Percentiles rank a stretch among this genome's conserved stretches.
Evolutionary conservation across 345 rosid genomes (phyloP).

Genomic region (Brassica napus): Da-Ae NC_063434.1:13146501-13147000

Average conservation of each 20-base stretch:
- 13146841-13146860: slow-evolving; percentile 56
- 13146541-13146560: background rate
- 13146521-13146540: background rate
- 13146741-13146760: slow-evolving; percentile 62
- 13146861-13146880: background rate
- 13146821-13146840: slow-evolving; percentile 70
- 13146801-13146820: slow-evolving; percentile 77
- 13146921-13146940: background rate
- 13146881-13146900: background rate
- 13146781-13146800: slow-evolving; percentile 85
- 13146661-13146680: slow-evolving; percentile 53
- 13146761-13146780: slow-evolving; percentile 79
- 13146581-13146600: background rate
- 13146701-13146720: slow-evolving; percentile 87
- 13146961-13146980: background rate
- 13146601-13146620: background rate
- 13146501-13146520: background rate
- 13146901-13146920: background rate
- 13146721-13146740: slow-evolving; percentile 93
- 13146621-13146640: slow-evolving; percentile 63
- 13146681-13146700: slow-evolving; percentile 60
- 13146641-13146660: slow-evolving; percentile 68
- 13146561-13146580: background rate
- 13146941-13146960: background rate
- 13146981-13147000: background rate